These are phyloP conservation scores for Prinsepia uniflora DNA, from an alignment of 306 rosid species.

Conservation along the genomic window DNA sequence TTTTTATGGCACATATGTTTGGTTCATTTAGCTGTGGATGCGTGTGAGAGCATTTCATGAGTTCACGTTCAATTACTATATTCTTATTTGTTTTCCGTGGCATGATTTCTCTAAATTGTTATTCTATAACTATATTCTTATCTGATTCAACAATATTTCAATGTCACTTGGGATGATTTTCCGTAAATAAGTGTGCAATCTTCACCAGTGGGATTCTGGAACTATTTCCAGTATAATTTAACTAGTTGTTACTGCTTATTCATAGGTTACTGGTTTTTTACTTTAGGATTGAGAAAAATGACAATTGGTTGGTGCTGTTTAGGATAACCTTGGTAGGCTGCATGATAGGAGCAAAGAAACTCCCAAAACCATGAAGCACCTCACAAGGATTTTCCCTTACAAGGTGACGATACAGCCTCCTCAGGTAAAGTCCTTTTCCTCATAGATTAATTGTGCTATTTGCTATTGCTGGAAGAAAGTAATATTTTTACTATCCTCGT, in stretches of 20 bases:
- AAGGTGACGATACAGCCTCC: slow-evolving; percentile 79
- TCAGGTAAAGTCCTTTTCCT: slow-evolving; percentile 51
- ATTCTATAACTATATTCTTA: not conserved
- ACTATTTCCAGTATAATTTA: not conserved
- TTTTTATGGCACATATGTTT: not conserved
- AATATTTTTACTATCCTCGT: slow-evolving; percentile 3
- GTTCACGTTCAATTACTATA: not conserved
- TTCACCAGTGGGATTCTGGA: not conserved
- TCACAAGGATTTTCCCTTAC: slow-evolving; percentile 77
- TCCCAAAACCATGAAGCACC: slow-evolving; percentile 79
- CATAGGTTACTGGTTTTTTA: not conserved
- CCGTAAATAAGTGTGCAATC: not conserved
- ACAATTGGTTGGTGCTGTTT: slow-evolving; percentile 24
- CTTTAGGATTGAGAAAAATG: slow-evolving; percentile 9
- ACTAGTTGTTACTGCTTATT: not conserved
- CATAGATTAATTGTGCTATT: slow-evolving; percentile 13
- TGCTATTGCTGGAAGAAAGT: slow-evolving; percentile 12
- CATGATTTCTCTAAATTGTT: no score
- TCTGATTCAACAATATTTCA: not conserved
- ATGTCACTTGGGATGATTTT: not conserved
- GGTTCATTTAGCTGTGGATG: not conserved
- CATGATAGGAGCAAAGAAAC: slow-evolving; percentile 83
- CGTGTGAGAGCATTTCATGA: not conserved
- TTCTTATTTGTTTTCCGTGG: not conserved
- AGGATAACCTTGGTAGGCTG: slow-evolving; percentile 81